Evolutionary conservation across 1,139 yeast species (phyloP), one percentile per base, ranked within the genome.

Genomic region (Yamadazyma atlantica): DNA sequence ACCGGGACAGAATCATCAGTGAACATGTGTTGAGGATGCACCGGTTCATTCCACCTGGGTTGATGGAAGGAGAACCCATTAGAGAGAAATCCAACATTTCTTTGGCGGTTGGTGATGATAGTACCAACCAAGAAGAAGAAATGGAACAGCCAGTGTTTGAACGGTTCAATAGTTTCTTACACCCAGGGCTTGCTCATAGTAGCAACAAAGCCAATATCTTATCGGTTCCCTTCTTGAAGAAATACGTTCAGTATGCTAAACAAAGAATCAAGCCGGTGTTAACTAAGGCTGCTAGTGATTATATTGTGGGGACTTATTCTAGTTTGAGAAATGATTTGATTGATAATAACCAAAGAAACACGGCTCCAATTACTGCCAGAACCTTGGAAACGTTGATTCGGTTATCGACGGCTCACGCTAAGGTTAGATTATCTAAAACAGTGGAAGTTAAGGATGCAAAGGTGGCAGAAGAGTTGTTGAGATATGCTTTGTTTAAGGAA

Each of bases 331-430:
- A 89, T 56, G 95, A 90, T 51, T 80, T 80, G 38, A 69, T 81
- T 37, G 84, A 80, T 34, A 75, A 72, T 45, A 82, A 82, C 51
- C 86, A 82, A 57, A 77, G 92, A 42, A 81, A 86, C 50, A 89
- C 97, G 3, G 85, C 96, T 1, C 98, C 99, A 28, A 88, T 94
- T 49, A 92, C 99, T 2, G 96, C 98, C 16, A 87, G 99, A 80
- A 94, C 98, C 3, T 72, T 92, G 51, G 99, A 92, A 66, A 92
- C 99, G 0, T 73, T 92, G 51, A 92, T 92, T 59, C 95, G 99
- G 71, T 71, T 92, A 44, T 76, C 97, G 1, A 87, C 97, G 1
- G 98, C 98, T 0, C 99, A 92, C 62, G 98, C 99, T 16, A 92
- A 92, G 58, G 88, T 92, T 11, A 74, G 98, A 52, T 70, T 92